Conservation (phyloP, 2,329 filamentous ascomycete species). For the Colletotrichum echinochloae region DNA sequence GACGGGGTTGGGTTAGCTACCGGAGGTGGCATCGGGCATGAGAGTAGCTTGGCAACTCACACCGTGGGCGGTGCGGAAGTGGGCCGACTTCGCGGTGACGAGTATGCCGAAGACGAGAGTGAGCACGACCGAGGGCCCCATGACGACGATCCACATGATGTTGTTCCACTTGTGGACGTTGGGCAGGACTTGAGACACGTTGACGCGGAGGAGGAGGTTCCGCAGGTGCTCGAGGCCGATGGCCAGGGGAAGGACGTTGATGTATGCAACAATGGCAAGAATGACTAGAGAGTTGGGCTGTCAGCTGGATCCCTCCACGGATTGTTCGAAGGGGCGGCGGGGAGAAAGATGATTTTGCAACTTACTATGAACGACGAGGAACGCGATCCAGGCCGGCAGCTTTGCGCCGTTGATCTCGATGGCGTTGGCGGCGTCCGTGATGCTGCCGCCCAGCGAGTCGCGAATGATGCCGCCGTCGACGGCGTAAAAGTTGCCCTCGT, state of each 20-base stretch:
- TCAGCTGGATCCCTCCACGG: neutral
- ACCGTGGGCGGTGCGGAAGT: conserved; percentile 48
- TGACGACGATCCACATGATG: conserved; percentile 45
- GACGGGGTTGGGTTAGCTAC: neutral
- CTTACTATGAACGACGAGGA: conserved; percentile 46
- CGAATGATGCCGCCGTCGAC: conserved; percentile 45
- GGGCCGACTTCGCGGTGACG: conserved; percentile 41
- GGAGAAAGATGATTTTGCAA: neutral
- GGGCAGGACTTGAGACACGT: conserved; percentile 42
- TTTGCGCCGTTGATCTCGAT: conserved; percentile 42
- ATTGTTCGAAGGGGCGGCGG: neutral
- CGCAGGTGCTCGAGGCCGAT: conserved; percentile 46
- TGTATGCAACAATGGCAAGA: conserved; percentile 44
- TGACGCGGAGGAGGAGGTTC: conserved; percentile 45
- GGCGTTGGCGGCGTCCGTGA: conserved; percentile 42
- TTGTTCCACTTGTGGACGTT: conserved; percentile 44
- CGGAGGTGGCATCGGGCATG: accelerated
- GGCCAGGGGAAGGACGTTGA: conserved; percentile 46
- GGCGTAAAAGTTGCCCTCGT: conserved; percentile 45
- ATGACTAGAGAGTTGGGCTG: conserved; percentile 40
- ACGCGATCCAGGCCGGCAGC: conserved; percentile 38
- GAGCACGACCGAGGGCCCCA: conserved; percentile 45
- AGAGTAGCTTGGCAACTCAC: conserved; percentile 41
- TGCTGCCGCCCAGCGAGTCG: conserved; percentile 40
- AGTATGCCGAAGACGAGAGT: conserved; percentile 47